Percentiles rank a stretch among this genome's conserved stretches.
These are phyloP conservation scores for Peronospora belbahrii DNA, from an alignment of 352 stramenopile genomes.

Conservation along the genomic window DNA sequence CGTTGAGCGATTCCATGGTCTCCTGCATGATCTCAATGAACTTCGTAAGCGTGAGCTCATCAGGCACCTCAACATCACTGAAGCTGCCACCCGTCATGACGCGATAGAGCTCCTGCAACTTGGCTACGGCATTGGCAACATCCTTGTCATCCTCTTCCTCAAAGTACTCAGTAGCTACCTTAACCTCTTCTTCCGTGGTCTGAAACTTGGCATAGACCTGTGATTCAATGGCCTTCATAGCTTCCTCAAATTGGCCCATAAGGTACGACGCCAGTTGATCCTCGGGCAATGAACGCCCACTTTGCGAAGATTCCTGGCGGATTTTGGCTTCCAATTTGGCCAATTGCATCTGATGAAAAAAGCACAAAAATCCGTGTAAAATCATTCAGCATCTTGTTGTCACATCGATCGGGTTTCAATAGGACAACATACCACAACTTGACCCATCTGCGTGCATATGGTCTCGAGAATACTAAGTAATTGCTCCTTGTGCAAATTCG, in stretches of 20 bases:
- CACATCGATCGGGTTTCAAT: background rate
- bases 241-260: constrained; percentile 86
- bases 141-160: constrained; percentile 85
- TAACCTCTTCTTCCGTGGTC: constrained; percentile 84
- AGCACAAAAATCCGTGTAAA: background rate
- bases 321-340: constrained; percentile 85
- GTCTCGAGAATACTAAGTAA: constrained; percentile 81
- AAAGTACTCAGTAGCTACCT: constrained; percentile 83
- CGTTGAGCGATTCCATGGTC: constrained; percentile 86
- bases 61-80: constrained; percentile 74
- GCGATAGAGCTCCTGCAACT: constrained; percentile 83
- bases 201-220: constrained; percentile 87
- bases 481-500: constrained; percentile 84
- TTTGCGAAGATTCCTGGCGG: constrained; percentile 82
- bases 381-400: background rate
- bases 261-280: constrained; percentile 83
- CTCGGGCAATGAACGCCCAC: constrained; percentile 66
- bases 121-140: constrained; percentile 71
- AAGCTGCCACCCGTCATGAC: constrained; percentile 81
- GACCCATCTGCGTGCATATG: constrained; percentile 85
- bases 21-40: constrained; percentile 88
- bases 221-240: constrained; percentile 86
- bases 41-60: constrained; percentile 78
- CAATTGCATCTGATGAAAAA: constrained; percentile 80
- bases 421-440: constrained; percentile 63